These are phyloP conservation scores for Globisporangium radiosum DNA, from an alignment of 352 stramenopile species.

Conservation along the genomic window DNA sequence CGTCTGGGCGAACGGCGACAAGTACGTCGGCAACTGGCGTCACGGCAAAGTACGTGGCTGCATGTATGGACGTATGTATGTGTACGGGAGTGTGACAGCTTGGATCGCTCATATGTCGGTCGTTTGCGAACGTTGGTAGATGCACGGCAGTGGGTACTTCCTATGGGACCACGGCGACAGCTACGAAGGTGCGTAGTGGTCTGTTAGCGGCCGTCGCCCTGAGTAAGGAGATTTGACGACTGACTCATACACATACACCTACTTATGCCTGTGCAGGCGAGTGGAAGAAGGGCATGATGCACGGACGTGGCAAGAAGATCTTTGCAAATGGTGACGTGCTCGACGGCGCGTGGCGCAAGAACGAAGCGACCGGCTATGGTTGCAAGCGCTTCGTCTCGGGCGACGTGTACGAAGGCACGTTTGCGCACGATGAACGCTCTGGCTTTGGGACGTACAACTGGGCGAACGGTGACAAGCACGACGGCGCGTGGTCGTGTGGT, in stretches of 20 bases:
- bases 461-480: conserved; percentile 58
- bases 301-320: conserved; percentile 66
- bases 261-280: conserved; percentile 25
- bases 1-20: conserved; percentile 86
- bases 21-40: conserved; percentile 83
- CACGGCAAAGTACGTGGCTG: conserved; percentile 48
- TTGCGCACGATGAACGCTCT: conserved; percentile 47
- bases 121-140: conserved; percentile 22
- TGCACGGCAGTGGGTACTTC: conserved; percentile 69
- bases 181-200: conserved; percentile 50
- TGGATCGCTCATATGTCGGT: not conserved
- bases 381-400: conserved; percentile 59
- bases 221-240: not conserved
- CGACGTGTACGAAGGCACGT: conserved; percentile 65
- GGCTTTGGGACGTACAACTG: conserved; percentile 69
- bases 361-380: conserved; percentile 51
- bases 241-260: no score
- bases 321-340: conserved; percentile 56
- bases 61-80: not conserved
- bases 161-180: conserved; percentile 67
- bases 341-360: conserved; percentile 54
- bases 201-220: not conserved
- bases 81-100: not conserved
- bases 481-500: conserved; percentile 48
- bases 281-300: conserved; percentile 76